These are phyloP conservation scores for Crithidia acanthocephali DNA, from an alignment of 208 protist genomes.

Conservation along the genomic window DNA sequence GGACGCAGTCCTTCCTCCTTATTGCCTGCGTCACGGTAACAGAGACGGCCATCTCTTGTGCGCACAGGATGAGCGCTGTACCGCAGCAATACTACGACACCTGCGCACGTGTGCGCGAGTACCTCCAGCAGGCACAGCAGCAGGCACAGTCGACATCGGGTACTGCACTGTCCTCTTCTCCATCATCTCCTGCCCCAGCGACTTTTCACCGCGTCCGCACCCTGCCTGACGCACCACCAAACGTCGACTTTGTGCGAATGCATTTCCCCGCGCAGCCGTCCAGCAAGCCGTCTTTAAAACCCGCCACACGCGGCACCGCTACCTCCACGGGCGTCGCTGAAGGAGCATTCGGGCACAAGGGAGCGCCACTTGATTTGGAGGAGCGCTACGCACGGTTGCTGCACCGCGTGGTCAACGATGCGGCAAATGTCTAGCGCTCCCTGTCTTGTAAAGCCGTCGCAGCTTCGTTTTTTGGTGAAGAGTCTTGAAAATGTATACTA, in stretches of 20 bases:
- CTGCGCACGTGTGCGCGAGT: conserved; percentile 37
- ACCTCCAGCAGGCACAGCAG: conserved; percentile 8
- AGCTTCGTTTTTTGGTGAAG: too few species aligned
- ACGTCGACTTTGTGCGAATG: conserved; percentile 11
- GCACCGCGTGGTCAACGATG: conserved; percentile 17
- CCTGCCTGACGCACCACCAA: conserved; percentile 8
- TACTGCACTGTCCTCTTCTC: not conserved
- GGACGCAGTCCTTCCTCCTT: too few species aligned
- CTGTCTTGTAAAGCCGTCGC: not conserved
- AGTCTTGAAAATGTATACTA: too few species aligned
- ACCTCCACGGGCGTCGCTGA: not conserved
- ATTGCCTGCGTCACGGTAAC: not conserved
- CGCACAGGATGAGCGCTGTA: conserved; percentile 26
- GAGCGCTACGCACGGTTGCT: conserved; percentile 23
- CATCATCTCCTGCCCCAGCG: too few species aligned
- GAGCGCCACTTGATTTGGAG: conserved; percentile 9
- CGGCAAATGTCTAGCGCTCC: not conserved
- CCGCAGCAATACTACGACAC: conserved; percentile 53
- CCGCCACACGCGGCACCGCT: not conserved
- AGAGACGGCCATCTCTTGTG: too few species aligned
- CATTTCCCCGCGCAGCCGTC: not conserved
- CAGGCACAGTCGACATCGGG: not conserved
- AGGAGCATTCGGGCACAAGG: too few species aligned
- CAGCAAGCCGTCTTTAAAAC: not conserved
- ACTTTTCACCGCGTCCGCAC: conserved; percentile 8